Evolutionary conservation across 768 basidiomycete species (phyloP).

Genomic region (Mrakia blollopis): DNA sequence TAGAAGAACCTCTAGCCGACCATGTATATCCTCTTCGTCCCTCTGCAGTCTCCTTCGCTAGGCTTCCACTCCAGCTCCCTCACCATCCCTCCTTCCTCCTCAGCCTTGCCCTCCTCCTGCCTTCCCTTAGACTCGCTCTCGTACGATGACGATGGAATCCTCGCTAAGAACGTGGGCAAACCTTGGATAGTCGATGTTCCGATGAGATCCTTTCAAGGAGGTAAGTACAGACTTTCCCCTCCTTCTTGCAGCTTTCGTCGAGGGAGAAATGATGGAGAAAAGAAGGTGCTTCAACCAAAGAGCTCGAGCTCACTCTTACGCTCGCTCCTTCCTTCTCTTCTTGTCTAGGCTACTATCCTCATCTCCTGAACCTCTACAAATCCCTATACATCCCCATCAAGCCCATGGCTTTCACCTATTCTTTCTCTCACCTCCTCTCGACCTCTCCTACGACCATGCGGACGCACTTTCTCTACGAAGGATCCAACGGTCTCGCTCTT

Average conservation of each 20-base stretch:
- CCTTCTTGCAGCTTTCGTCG: background rate
- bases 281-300: background rate
- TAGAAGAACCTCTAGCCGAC: too few relatives aligned
- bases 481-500: constrained; percentile 54
- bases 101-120: background rate
- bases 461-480: constrained; percentile 63
- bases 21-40: background rate
- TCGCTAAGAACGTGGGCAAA: constrained; percentile 34
- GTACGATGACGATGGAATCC: constrained; percentile 5
- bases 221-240: constrained; percentile 44
- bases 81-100: constrained; percentile 36
- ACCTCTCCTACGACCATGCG: constrained; percentile 36
- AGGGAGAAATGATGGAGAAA: too few relatives aligned
- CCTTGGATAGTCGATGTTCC: constrained; percentile 60
- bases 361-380: constrained; percentile 63
- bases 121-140: background rate
- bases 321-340: background rate
- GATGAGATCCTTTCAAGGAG: constrained; percentile 77
- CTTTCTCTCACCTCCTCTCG: constrained; percentile 37
- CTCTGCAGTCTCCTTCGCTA: constrained; percentile 53
- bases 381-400: constrained; percentile 58
- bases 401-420: constrained; percentile 61
- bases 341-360: constrained; percentile 62
- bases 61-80: constrained; percentile 63
- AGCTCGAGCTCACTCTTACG: background rate